Base-by-base conservation (phyloP, 225 moss, liverwort and hornwort genomes). In the Anthoceros angustus region DNA sequence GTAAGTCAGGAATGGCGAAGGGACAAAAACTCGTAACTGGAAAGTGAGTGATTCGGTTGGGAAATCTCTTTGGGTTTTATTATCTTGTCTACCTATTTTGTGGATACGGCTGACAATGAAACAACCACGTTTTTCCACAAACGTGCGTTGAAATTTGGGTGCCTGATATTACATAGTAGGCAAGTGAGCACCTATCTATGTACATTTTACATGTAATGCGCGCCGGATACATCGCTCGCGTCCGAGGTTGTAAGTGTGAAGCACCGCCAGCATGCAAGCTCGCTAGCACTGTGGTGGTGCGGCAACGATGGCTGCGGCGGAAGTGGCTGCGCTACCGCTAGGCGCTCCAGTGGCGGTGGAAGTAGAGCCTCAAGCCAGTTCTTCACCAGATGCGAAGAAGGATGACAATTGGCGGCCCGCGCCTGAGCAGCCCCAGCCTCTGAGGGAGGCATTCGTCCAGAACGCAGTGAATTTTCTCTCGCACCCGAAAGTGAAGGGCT, bases 401-500 rank as follows among this genome's bases (percentile, higher is more conserved):
- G 16, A 75, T 41, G 90, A 93, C 46, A 81, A 77, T 42, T 93
- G 87, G 93, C 87, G 86, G 72, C 71, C 84, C 65, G 86, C 84
- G 72, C 67, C 32, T 1, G 32, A 32, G 32, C 32, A 32, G 32
- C 32, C 88, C 20, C 88, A 86, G 64, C 88, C 88, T 5, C 73
- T 95, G 12, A 75, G 94, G 70, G 90, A 88, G 72, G 90, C 86
- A 70, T 86, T 90, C 75, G 88, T 95, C 18, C 80, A 68, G 16
- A 88, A 90, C 72, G 94, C 88, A 24, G 86, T 95, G 42, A 95
- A 85, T 67, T 95, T 95, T 64, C 82, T 95, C 49, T 82, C 86
- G 26, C 80, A 95, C 74, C 79, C 88, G 20, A 95, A 91, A 79
- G 94, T 95, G 62, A 85, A 79, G 75, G 80, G 85, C 7, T 95